Evolutionary conservation across 495 filamentous ascomycete species (phyloP), one percentile per base, ranked within the genome.

Genomic region (Penicillium pulvis): DNA sequence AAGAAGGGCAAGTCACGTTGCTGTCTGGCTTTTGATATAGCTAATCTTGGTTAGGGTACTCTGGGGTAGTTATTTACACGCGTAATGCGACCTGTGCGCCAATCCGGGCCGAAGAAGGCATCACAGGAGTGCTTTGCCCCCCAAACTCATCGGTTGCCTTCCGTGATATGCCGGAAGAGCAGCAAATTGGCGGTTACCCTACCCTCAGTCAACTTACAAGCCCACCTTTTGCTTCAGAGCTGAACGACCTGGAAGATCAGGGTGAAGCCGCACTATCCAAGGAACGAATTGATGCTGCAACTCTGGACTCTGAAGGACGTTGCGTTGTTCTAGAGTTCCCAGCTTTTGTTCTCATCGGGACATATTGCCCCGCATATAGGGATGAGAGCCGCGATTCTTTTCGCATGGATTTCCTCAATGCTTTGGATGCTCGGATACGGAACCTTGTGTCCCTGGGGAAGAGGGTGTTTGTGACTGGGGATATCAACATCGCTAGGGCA

Each of bases 311-410:
- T 0, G 93, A 98, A 81, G 94, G 94, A 6, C 87, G 94, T 41
- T 93, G 91, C 64, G 85, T 97, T 6, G 78, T 97, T n/a, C 81
- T 98, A 3, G 94, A 98, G 65, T 97, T 98, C 64, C 91, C 92
- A 1, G 93, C 92, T 12, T 98, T 98, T 65, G 90, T 98, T 19
- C 79, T 98, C 3, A 85, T 98, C 43, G 94, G 93, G 12, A 81
- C 91, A 16, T 98, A 98, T 71, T 89, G 87, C 62, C 94, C 94
- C 17, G 94, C 94, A 10, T 89, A 89, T 65, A 83, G 90, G 55
- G 93, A 96, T 63, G 89, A 92, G 53, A 84, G 83, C n/a, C 81
- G 94, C 24, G 89, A 92, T 59, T 85, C 87, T 51, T 98, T 96
- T 61, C 86, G 93, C 16, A 80, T 90, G 53, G 85, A 82, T 17